phyloP scores from a whole-genome alignment of 1,284 basidiomycete species.

The Mycena sp. region DNA sequence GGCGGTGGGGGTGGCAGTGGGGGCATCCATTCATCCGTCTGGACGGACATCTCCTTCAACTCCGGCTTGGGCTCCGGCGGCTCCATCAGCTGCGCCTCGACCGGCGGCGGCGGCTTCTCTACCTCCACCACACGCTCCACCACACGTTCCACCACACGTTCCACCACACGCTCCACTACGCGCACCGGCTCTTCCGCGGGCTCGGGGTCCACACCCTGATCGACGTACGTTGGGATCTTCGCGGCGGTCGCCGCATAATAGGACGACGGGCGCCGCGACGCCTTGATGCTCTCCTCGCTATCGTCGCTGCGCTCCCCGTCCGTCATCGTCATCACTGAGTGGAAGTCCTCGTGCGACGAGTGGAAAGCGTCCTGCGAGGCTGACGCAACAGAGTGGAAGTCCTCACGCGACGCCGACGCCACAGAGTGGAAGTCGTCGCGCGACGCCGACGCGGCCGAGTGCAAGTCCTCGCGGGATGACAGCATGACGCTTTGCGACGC shows the following conservation, averaged over 20 bases:
- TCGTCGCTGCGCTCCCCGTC: constrained; percentile 65
- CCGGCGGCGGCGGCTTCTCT: constrained; percentile 2
- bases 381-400: constrained; percentile 16
- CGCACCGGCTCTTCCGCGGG: too few species aligned
- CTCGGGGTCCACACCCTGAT: constrained; percentile 25
- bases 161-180: too few species aligned
- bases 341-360: constrained; percentile 75
- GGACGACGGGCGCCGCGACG: constrained; percentile 53
- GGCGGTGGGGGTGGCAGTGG: constrained; percentile 44
- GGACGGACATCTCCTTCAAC: constrained; percentile 75
- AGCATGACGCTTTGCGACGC: constrained; percentile 73
- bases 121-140: constrained; percentile 20
- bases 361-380: constrained; percentile 52
- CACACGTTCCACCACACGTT: too few species aligned
- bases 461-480: constrained; percentile 7
- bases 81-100: constrained; percentile 39
- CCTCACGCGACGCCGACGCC: constrained; percentile 10
- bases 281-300: constrained; percentile 69
- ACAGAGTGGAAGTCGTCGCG: constrained; percentile 23
- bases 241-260: constrained; percentile 45
- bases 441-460: constrained; percentile 13
- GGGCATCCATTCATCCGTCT: constrained; percentile 78
- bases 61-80: constrained; percentile 66
- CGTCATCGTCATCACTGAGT: constrained; percentile 76
- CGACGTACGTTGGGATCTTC: constrained; percentile 18